Base-by-base conservation (phyloP, 257 asterid species). In the Anisodus tanguticus region DNA sequence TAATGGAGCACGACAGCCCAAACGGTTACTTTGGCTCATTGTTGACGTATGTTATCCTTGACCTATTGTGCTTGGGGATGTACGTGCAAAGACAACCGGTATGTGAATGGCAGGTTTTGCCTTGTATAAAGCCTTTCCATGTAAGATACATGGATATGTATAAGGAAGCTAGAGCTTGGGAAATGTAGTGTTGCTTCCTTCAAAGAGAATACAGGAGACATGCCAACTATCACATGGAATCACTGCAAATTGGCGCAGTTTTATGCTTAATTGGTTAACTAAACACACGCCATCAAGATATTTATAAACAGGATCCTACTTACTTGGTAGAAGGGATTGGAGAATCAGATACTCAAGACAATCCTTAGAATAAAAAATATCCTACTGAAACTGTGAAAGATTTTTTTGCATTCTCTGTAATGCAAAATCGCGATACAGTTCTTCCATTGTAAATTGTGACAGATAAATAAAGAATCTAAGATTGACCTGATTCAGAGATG, bases 311-410 rank as follows among this genome's bases (percentile, higher is more conserved):
- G 58, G 57, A 1, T 9, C 37, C 80, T 45, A 71, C 39, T 71
- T 71, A 45, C 17, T 45, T 45, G 39, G 13, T 71, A 71, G 58
- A 49, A 71, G 58, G 58, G 58, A n/a, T 45, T n/a, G 37, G 2
- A 71, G 79, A 15, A 71, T n/a, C 45, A 11, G 39, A 71, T 71
- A 41, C 79, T 45, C 39, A 71, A 71, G 58, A 71, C 58, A 45
- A 71, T 11, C 16, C 58, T 45, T 71, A 71, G n/a, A n/a, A 71
- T 57, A n/a, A 57, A 31, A 4, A 57, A 55, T 13, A 13, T 70
- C 79, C 8, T 45, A 15, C 79, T 45, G 79, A 71, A 71, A 45
- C 1, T 71, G 45, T 3, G n/a, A 17, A 9, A 71, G 4, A 57
- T n/a, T 57, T 57, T 57, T 15, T n/a, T n/a, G 13, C 62, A 15